A percentile compares a stretch with the other conserved stretches of the same genome.
These are phyloP conservation scores for Thielaviopsis ethacetica DNA, from an alignment of 2,329 filamentous ascomycete genomes.

Conservation along the genomic window DNA sequence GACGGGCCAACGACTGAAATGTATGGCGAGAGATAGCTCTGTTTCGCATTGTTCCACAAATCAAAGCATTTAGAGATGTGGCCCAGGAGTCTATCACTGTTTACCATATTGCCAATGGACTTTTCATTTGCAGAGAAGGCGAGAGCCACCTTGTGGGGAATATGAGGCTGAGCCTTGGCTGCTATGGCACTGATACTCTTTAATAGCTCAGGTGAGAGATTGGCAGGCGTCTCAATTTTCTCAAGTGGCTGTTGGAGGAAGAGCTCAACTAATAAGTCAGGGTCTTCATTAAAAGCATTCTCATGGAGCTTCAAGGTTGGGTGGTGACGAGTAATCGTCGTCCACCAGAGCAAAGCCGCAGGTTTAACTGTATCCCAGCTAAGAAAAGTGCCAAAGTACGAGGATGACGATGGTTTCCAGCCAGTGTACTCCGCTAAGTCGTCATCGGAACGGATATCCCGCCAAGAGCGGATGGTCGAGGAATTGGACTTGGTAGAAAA, in stretches of 20 bases:
- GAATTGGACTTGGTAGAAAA: background rate
- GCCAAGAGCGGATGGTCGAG: background rate
- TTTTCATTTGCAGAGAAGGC: background rate
- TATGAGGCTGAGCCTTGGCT: background rate
- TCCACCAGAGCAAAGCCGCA: background rate
- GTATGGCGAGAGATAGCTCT: background rate
- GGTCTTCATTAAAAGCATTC: background rate
- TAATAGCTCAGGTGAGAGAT: background rate
- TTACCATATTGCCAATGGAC: background rate
- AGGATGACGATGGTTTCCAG: background rate
- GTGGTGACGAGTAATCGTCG: background rate
- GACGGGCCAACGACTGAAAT: background rate
- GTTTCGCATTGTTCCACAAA: background rate
- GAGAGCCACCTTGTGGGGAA: background rate
- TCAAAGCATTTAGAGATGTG: background rate
- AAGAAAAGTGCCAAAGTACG: background rate
- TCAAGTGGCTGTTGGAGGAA: background rate
- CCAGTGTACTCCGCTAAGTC: background rate
- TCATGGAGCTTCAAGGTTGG: background rate
- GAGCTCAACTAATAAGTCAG: background rate
- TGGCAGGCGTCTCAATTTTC: background rate
- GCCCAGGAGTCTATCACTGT: background rate
- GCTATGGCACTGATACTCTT: background rate
- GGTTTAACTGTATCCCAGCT: background rate
- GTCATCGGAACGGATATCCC: background rate